These are phyloP conservation scores for Colletotrichum gigasporum DNA, from an alignment of 2,329 filamentous ascomycete species.

Conservation along the genomic window DNA sequence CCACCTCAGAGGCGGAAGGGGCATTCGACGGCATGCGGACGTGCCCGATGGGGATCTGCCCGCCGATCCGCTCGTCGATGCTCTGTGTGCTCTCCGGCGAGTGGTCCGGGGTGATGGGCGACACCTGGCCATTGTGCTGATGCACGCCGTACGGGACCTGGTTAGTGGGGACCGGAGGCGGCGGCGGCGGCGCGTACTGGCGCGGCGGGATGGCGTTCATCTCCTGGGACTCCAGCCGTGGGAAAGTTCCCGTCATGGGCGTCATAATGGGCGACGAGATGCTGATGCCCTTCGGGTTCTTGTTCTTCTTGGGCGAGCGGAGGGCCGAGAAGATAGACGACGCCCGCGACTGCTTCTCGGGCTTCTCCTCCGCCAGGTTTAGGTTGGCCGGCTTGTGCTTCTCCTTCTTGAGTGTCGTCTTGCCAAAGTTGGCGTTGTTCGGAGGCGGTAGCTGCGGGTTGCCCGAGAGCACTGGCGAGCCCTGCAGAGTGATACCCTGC, in stretches of 20 bases:
- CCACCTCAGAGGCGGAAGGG: constrained; percentile 47
- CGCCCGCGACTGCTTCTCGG: constrained; percentile 63
- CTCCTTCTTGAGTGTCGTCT: constrained; percentile 49
- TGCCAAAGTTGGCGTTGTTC: constrained; percentile 43
- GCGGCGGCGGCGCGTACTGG: constrained; percentile 65
- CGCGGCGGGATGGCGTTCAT: constrained; percentile 67
- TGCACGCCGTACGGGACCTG: constrained; percentile 49
- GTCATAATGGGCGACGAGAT: constrained; percentile 75
- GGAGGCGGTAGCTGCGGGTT: constrained; percentile 37
- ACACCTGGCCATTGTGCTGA: constrained; percentile 43
- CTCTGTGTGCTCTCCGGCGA: constrained; percentile 59
- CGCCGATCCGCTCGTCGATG: constrained; percentile 66
- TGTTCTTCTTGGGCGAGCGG: constrained; percentile 67
- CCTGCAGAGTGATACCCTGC: constrained; percentile 60
- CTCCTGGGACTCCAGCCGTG: constrained; percentile 63
- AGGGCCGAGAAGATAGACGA: constrained; percentile 70
- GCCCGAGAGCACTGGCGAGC: constrained; percentile 46
- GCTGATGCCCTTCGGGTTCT: constrained; percentile 59
- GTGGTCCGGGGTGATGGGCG: constrained; percentile 57
- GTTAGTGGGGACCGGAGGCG: constrained; percentile 63
- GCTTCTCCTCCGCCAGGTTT: constrained; percentile 53
- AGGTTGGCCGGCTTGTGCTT: constrained; percentile 60
- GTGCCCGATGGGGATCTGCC: constrained; percentile 45
- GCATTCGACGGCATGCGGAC: constrained; percentile 49
- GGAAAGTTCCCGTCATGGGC: constrained; percentile 68